Evolutionary conservation across 257 asterid species (phyloP).

Genomic region (Vinca minor): DNA sequence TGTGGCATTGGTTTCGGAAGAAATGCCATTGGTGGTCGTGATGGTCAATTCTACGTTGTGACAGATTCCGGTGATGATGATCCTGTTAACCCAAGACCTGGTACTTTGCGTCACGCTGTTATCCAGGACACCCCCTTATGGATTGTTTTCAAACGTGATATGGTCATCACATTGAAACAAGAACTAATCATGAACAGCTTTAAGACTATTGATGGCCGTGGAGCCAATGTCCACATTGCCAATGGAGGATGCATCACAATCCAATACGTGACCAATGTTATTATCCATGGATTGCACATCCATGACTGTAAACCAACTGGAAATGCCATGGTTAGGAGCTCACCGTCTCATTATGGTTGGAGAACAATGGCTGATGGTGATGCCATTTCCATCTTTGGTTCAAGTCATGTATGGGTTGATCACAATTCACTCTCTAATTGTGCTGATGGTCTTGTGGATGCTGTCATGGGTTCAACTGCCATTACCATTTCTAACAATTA

Average conservation of each 20-base stretch:
- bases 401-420: conserved; percentile 91
- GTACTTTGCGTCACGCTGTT: conserved; percentile 89
- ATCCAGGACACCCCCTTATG: conserved; percentile 82
- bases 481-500: conserved; percentile 80
- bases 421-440: conserved; percentile 83
- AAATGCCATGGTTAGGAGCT: conserved; percentile 89
- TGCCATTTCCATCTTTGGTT: conserved; percentile 71
- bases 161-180: conserved; percentile 76
- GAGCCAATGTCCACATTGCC: conserved; percentile 75
- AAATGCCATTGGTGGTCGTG: conserved; percentile 87
- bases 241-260: conserved; percentile 72
- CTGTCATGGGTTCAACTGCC: conserved; percentile 92
- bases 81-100: conserved; percentile 79
- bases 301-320: conserved; percentile 88
- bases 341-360: conserved; percentile 75
- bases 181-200: conserved; percentile 86
- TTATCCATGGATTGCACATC: conserved; percentile 71
- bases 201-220: conserved; percentile 86
- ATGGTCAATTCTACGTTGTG: conserved; percentile 69
- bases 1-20: conserved; percentile 94
- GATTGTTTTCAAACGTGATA: conserved; percentile 84
- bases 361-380: conserved; percentile 97
- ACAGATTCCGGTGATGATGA: conserved; percentile 66
- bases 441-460: conserved; percentile 91
- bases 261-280: conserved; percentile 67